These are phyloP conservation scores for Ceratocystis smalleyi DNA, from an alignment of 2,329 filamentous ascomycete species.

Conservation along the genomic window DNA sequence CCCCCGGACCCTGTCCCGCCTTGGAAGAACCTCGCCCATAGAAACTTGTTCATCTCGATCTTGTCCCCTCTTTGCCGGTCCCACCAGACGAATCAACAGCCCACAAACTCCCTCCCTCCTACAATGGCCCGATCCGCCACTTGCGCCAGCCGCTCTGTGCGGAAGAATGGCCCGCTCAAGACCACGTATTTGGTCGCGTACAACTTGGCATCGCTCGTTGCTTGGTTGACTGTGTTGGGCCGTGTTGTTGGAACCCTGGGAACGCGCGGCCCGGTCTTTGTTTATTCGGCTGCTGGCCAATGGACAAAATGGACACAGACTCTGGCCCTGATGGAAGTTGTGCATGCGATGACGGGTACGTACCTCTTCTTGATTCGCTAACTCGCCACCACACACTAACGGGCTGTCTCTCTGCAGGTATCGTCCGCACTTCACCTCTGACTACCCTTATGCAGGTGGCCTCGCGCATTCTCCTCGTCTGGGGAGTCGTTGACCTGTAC, in stretches of 20 bases:
- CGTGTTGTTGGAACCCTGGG: slow-evolving; percentile 44
- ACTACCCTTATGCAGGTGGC: slow-evolving; percentile 87
- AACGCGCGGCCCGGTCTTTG: slow-evolving; percentile 38
- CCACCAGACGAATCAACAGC: not conserved
- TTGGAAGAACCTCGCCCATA: not conserved
- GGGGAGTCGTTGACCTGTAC: slow-evolving; percentile 65
- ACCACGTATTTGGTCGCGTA: slow-evolving; percentile 67
- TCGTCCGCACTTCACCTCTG: slow-evolving; percentile 70
- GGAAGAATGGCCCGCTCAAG: slow-evolving; percentile 27
- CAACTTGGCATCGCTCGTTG: slow-evolving; percentile 59
- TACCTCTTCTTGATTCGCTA: slow-evolving; percentile 1
- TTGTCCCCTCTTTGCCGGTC: not conserved
- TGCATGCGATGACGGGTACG: slow-evolving; percentile 64
- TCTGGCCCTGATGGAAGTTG: slow-evolving; percentile 63
- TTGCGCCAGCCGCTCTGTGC: slow-evolving; percentile 19
- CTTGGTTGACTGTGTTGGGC: slow-evolving; percentile 65
- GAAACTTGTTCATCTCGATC: too few relatives aligned
- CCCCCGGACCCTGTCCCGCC: not conserved
- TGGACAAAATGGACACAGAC: slow-evolving; percentile 73
- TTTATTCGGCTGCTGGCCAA: slow-evolving; percentile 46
- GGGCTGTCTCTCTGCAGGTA: slow-evolving; percentile 34
- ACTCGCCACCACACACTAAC: not conserved
- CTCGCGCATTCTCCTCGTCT: slow-evolving; percentile 75
- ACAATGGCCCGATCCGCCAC: slow-evolving; percentile 3
- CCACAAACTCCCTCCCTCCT: not conserved